Conservation (phyloP, 441 rosid species). For the Dalechampia spathulata region DNA sequence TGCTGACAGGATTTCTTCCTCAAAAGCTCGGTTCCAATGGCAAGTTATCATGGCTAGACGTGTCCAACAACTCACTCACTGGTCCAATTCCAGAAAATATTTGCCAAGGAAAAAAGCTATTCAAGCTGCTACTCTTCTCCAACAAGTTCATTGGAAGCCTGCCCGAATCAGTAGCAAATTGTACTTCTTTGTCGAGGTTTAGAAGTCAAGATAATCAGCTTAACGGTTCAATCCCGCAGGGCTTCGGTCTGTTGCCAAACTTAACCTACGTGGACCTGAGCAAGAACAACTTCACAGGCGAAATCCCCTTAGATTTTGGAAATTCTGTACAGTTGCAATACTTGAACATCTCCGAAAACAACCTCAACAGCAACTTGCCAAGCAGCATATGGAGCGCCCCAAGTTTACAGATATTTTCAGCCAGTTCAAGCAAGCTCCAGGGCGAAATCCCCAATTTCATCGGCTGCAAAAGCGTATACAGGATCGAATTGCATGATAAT, state of each 20-base stretch:
- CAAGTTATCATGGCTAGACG: constrained; percentile 57
- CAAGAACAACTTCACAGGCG: constrained; percentile 53
- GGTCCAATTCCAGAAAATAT: constrained; percentile 75
- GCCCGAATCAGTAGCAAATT: constrained; percentile 49
- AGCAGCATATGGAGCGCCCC: constrained; percentile 56
- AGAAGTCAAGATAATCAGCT: constrained; percentile 62
- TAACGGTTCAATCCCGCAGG: constrained; percentile 65
- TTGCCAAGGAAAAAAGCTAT: constrained; percentile 64
- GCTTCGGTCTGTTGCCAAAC: constrained; percentile 56
- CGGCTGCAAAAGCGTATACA: constrained; percentile 63
- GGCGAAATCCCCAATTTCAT: constrained; percentile 67
- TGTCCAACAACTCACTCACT: constrained; percentile 59
- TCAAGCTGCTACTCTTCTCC: constrained; percentile 84
- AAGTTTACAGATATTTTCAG: constrained; percentile 60
- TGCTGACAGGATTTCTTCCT: constrained; percentile 64
- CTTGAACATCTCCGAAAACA: constrained; percentile 67
- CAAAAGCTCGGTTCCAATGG: constrained; percentile 71
- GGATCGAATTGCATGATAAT: constrained; percentile 69
- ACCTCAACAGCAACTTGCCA: constrained; percentile 42
- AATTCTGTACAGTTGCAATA: constrained; percentile 48
- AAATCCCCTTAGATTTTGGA: constrained; percentile 65
- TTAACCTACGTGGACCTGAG: constrained; percentile 67
- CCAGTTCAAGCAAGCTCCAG: constrained; percentile 42
- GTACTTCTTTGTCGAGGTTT: constrained; percentile 56
- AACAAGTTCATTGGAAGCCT: constrained; percentile 45